Evolutionary conservation across 768 basidiomycete genomes (phyloP).

Genomic region (Russula ochroleuca): DNA sequence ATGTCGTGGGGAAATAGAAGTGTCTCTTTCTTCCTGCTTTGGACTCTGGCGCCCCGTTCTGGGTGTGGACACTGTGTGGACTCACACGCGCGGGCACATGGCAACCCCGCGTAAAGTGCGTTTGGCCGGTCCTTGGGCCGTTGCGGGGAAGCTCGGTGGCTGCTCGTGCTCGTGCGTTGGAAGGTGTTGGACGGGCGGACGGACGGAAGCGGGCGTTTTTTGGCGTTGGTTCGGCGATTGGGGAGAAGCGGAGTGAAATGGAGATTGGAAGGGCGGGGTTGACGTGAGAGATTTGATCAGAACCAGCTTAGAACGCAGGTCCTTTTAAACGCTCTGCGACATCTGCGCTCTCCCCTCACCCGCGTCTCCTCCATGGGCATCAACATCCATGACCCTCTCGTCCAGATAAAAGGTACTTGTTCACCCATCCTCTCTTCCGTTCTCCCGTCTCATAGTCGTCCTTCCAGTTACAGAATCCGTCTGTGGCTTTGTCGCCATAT

Average conservation of each 20-base stretch:
- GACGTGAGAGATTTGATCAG: background rate
- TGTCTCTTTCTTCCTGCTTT: background rate
- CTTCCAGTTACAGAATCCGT: constrained; percentile 30
- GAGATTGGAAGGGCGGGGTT: background rate
- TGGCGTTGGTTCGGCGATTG: background rate
- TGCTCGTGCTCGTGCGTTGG: too few relatives aligned
- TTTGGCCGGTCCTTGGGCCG: too few relatives aligned
- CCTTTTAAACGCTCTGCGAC: background rate
- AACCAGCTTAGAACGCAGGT: background rate
- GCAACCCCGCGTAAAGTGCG: too few relatives aligned
- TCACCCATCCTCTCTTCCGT: too few relatives aligned
- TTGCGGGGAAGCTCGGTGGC: too few relatives aligned
- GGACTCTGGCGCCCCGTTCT: background rate
- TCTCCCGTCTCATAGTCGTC: background rate
- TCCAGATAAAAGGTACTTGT: constrained; percentile 24
- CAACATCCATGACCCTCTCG: constrained; percentile 23
- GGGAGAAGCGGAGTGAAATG: background rate
- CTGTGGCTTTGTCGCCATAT: constrained; percentile 30
- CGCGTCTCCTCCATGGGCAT: constrained; percentile 20
- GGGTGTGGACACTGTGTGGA: too few relatives aligned
- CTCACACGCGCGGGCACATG: too few relatives aligned
- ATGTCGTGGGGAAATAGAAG: background rate
- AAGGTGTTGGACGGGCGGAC: too few relatives aligned
- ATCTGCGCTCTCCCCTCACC: background rate
- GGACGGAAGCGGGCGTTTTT: background rate